A percentile compares a stretch with the other conserved stretches of the same genome.
Evolutionary conservation across 768 basidiomycete genomes (phyloP).

Genomic region (Hemileccinum rubropunctum): DNA sequence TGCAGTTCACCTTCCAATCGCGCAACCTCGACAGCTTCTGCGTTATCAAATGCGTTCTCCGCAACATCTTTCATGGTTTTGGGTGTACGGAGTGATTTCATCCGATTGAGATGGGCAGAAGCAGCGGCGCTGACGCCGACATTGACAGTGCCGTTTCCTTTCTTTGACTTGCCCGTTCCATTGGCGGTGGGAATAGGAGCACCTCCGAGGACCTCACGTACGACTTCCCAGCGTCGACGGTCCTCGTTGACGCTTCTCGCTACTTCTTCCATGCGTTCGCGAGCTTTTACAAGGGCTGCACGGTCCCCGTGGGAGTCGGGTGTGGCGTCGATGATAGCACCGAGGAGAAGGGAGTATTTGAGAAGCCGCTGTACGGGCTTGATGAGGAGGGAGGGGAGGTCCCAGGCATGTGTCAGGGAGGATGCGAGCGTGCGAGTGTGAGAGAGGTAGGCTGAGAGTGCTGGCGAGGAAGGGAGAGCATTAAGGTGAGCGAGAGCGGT

Average conservation of each 20-base stretch:
- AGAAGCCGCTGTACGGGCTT: constrained; percentile 96
- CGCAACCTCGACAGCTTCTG: constrained; percentile 52
- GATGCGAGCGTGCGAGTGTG: constrained; percentile 66
- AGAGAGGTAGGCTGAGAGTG: constrained; percentile 61
- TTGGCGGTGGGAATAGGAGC: constrained; percentile 34
- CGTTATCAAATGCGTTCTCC: constrained; percentile 32
- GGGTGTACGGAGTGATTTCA: constrained; percentile 48
- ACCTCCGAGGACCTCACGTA: constrained; percentile 65
- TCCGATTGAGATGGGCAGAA: constrained; percentile 56
- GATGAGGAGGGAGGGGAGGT: constrained; percentile 90
- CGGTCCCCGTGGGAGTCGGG: constrained; percentile 68
- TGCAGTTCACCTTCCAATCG: constrained; percentile 56
- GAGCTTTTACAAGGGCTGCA: constrained; percentile 26
- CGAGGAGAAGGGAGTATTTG: constrained; percentile 88
- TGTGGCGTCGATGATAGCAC: constrained; percentile 73
- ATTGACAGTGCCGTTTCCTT: constrained; percentile 39
- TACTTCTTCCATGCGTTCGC: constrained; percentile 61
- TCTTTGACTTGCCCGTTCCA: constrained; percentile 38
- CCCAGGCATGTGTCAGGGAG: constrained; percentile 83
- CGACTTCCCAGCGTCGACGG: constrained; percentile 70
- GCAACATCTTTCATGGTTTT: constrained; percentile 29
- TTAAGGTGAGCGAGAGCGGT: constrained; percentile 69
- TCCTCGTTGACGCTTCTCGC: constrained; percentile 79
- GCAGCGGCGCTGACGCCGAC: constrained; percentile 47
- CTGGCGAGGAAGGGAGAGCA: constrained; percentile 37